phyloP scores from a whole-genome alignment of 805 yeast species.

The Candida sakaeoensis region DNA sequence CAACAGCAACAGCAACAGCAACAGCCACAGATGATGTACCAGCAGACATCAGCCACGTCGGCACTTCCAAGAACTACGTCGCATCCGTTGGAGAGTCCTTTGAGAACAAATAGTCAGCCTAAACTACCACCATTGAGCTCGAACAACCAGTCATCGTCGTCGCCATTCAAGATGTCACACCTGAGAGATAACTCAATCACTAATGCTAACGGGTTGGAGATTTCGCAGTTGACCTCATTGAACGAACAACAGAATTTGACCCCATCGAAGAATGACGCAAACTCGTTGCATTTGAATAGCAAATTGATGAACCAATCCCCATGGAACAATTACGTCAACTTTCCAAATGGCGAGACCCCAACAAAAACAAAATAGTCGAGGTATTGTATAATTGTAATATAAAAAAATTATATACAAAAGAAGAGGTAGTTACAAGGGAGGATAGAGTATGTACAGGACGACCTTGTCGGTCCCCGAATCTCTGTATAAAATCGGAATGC shows the following conservation, averaged over 20 bases:
- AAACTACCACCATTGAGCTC: conserved; percentile 5
- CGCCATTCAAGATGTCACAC: conserved; percentile 16
- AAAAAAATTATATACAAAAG: too few species aligned
- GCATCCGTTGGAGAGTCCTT: conserved; percentile 5
- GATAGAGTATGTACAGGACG: too few species aligned
- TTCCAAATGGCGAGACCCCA: conserved; percentile 34
- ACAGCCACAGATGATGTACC: conserved; percentile 5
- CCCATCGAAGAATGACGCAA: background rate
- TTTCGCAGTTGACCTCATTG: conserved; percentile 3
- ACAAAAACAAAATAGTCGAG: conserved; percentile 27
- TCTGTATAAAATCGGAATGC: too few species aligned
- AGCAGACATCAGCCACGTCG: conserved; percentile 2
- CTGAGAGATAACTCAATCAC: conserved; percentile 29
- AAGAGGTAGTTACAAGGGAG: too few species aligned
- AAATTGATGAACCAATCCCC: conserved; percentile 6
- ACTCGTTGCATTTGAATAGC: conserved; percentile 4
- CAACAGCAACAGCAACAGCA: conserved; percentile 9
- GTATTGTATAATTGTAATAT: too few species aligned
- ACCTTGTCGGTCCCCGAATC: too few species aligned
- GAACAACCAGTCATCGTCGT: conserved; percentile 5
- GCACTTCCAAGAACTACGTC: conserved; percentile 10
- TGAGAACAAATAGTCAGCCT: conserved; percentile 4
- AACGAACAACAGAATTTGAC: conserved; percentile 4
- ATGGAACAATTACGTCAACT: conserved; percentile 6
- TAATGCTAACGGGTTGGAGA: conserved; percentile 8